Base-by-base conservation (phyloP, 148 eudicot genomes). In the Cornus suecica region DNA sequence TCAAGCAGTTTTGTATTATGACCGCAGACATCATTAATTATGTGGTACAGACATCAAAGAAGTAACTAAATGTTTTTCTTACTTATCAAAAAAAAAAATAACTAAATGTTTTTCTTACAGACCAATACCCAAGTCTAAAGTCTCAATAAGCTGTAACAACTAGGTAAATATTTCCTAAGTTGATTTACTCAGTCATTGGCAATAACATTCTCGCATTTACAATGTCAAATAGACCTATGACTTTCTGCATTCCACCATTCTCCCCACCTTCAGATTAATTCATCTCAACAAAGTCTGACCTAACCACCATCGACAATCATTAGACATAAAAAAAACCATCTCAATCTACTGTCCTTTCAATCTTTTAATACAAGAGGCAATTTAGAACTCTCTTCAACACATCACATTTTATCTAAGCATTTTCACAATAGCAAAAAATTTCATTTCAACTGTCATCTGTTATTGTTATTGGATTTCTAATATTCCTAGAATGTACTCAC, bases 111-210 rank as follows among this genome's bases (percentile, higher is more conserved):
- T 27, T 27, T 8, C 1, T 25, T 28, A 65, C 16, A 28, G 24
- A 2, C 23, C n/a, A 29, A 16, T 32, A 20, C 24, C 56, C 42
- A 24, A 18, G 56, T 69, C 30, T 37, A 8, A 69, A 52, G 22
- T 37, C 54, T 11, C 15, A 13, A 11, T 16, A 48, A 13, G 54
- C 54, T 48, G 54, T 48, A 48, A 11, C 15, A 48, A 11, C 54
- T 48, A 11, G 54, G 54, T 1, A 11, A 48, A 11, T 48, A 16
- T 48, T 48, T 70, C 63, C 63, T 27, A 51, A 70, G 8, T 27
- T 56, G 73, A 51, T 70, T 71, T 71, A 62, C 64, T 71, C 9
- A 30, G 22, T 54, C 8, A n/a, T 54, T 4, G n/a, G 54, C 13
- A 26, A 3, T 37, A 26, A 51, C 27, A 70, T 16, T 48, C 27